Base-by-base conservation (phyloP, 2,329 filamentous ascomycete genomes). In the Aspergillus texensis region DNA sequence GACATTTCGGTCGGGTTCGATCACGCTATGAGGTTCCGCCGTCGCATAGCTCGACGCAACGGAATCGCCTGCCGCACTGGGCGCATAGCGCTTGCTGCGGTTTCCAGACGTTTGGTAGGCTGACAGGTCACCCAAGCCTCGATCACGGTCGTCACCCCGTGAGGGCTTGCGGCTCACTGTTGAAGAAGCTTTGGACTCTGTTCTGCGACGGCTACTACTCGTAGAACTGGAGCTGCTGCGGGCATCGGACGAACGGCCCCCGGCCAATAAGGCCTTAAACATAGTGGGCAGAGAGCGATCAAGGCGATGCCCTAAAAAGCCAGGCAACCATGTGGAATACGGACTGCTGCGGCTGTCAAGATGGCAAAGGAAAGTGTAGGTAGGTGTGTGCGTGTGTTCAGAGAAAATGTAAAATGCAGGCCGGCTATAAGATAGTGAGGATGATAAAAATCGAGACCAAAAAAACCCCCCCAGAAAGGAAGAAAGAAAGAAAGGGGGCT, bases 101-200 rank as follows among this genome's bases (percentile, higher is more conserved):
- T 66, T 68, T 50, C 65, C 59, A 16, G 72, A 69, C 11, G 71
- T 67, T 50, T 71, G 59, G 60, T 75, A 74, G 60, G 68, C 61
- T 24, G 71, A 68, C 66, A 76, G 63, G 66, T 78, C 76, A 59
- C 73, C 75, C 67, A 78, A 69, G 62, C 75, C 78, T 60, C 77
- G 76, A 62, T 78, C 79, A 77, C 79, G 79, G 75, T 81, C 79
- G 77, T 82, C 80, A 79, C 77, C 77, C 75, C 79, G 77, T 75
- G 79, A 71, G 61, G 78, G 75, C 70, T 77, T 80, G 68, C 74
- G 77, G 65, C 74, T 75, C 53, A 74, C 72, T 61, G 73, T 72
- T 24, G 75, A 77, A 43, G 70, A 72, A 50, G 65, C 58, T 67
- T 74, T 77, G 41, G 72, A 74, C 57, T 74, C 68, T 34, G 72